A percentile compares a stretch with the other conserved stretches of the same genome.
phyloP scores from a whole-genome alignment of 2,329 filamentous ascomycete genomes.

The Colletotrichum costaricense region DNA sequence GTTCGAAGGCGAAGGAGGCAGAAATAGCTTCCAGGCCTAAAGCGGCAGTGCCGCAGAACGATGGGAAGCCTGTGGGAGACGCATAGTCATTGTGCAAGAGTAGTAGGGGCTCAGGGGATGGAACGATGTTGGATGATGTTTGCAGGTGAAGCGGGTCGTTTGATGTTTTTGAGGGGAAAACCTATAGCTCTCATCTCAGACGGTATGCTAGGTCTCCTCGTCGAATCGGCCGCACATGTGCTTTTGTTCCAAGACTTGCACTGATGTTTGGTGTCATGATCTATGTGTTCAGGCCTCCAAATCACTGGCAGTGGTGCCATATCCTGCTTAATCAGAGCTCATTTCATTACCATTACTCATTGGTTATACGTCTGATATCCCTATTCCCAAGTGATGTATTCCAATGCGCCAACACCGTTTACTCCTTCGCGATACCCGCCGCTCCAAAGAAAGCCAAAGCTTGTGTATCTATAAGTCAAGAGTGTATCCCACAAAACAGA shows the following conservation, averaged over 20 bases:
- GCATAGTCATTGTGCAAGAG: neutral
- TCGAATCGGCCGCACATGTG: neutral
- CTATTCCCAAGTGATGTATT: neutral
- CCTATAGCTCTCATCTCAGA: neutral
- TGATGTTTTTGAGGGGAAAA: neutral
- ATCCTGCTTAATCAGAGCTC: neutral
- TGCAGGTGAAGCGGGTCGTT: neutral
- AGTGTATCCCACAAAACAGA: neutral
- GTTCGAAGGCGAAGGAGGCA: neutral
- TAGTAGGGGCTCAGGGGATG: neutral
- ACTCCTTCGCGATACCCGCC: slow-evolving; percentile 25
- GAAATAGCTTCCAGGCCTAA: neutral
- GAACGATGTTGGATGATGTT: neutral
- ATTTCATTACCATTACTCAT: slow-evolving; percentile 14
- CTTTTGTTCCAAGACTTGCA: too few species aligned
- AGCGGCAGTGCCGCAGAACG: neutral
- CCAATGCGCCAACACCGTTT: neutral
- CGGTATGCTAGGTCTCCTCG: neutral
- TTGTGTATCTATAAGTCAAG: neutral
- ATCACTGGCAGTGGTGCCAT: neutral
- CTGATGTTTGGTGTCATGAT: neutral
- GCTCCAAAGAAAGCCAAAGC: neutral
- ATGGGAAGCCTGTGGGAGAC: slow-evolving; percentile 1
- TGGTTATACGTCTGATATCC: neutral
- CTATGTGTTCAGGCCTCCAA: neutral